Conservation (phyloP, 331 rosid species). For the Quercus phellos region DNA sequence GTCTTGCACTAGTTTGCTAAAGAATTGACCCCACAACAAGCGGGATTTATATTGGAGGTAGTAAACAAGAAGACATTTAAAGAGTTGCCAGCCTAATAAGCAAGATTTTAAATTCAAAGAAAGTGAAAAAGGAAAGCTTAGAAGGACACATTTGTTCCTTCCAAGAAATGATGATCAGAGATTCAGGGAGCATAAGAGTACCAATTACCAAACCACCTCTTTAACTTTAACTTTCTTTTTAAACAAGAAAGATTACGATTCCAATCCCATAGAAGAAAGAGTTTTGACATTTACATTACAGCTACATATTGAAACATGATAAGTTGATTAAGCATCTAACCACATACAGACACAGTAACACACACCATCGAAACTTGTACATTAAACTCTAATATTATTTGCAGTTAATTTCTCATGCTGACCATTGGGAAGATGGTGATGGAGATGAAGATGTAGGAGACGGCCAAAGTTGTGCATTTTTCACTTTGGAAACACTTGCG, state of each 20-base stretch:
- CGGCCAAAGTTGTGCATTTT: conserved; percentile 83
- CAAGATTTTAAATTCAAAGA: conserved; percentile 5
- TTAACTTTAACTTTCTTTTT: conserved; percentile 9
- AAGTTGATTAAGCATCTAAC: conserved; percentile 4
- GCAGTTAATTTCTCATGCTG: conserved; percentile 24
- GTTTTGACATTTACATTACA: not conserved
- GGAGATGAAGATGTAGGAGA: conserved; percentile 30
- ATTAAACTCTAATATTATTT: not conserved
- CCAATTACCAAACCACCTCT: not conserved
- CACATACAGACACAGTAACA: conserved; percentile 11
- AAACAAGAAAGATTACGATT: conserved; percentile 14
- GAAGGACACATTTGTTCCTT: not conserved
- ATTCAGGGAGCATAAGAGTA: not conserved
- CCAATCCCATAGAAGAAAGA: not conserved
- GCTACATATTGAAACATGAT: not conserved
- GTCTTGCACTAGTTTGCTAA: too few species aligned
- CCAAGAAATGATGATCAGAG: not conserved
- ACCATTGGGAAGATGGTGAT: conserved; percentile 38
- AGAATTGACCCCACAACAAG: conserved; percentile 1
- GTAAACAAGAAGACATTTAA: conserved; percentile 6
- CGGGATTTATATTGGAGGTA: not conserved
- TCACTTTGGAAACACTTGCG: conserved; percentile 78
- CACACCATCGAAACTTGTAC: not conserved
- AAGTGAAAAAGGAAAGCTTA: not conserved
- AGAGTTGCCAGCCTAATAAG: conserved; percentile 20